Conservation (phyloP, 768 basidiomycete species). For the Boletus barrowsii region DNA sequence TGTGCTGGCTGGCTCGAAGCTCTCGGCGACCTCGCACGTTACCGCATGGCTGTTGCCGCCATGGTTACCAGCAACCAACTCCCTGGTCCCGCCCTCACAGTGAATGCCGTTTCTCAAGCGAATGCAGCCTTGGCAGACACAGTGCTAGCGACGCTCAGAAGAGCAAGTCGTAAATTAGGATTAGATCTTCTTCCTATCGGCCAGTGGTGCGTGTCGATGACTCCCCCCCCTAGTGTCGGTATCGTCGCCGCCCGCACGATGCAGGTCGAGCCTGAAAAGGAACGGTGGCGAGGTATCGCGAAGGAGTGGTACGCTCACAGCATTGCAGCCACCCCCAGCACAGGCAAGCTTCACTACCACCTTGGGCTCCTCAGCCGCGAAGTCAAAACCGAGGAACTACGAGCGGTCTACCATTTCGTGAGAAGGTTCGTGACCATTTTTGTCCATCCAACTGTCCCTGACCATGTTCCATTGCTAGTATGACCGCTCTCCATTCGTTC, state of each 20-base stretch:
- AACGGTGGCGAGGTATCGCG: constrained; percentile 87
- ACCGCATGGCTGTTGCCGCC: constrained; percentile 91
- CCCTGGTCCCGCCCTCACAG: constrained; percentile 45
- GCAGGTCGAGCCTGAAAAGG: constrained; percentile 88
- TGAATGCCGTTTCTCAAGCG: constrained; percentile 53
- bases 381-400: constrained; percentile 74
- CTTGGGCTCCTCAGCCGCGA: constrained; percentile 85
- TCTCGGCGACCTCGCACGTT: constrained; percentile 92
- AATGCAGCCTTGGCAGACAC: constrained; percentile 30
- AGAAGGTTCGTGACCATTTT: constrained; percentile 65
- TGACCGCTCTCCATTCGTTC: constrained; percentile 88
- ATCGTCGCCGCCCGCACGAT: constrained; percentile 75
- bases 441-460: not conserved
- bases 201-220: constrained; percentile 59
- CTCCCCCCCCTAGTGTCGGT: constrained; percentile 76
- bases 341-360: constrained; percentile 92
- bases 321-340: constrained; percentile 85
- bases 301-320: constrained; percentile 92
- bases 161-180: constrained; percentile 33
- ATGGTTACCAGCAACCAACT: constrained; percentile 58
- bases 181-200: constrained; percentile 37
- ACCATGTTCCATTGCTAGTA: constrained; percentile 43
- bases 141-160: constrained; percentile 30
- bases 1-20: constrained; percentile 92
- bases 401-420: constrained; percentile 88